phyloP scores from a whole-genome alignment of 1,284 basidiomycete genomes.

The Ustilago trichophora region DNA sequence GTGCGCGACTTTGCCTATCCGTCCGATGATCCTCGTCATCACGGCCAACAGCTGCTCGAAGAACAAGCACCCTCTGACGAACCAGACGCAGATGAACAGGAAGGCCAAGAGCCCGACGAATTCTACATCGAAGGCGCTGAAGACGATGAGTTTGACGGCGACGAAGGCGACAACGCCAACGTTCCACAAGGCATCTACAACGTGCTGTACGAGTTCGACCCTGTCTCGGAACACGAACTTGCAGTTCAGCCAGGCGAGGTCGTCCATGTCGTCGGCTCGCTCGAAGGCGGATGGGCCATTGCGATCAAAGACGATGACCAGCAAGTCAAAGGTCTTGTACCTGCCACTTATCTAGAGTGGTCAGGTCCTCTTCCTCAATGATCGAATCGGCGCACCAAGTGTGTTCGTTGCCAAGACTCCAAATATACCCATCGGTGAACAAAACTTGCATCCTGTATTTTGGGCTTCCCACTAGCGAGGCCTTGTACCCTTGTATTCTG shows the following conservation, averaged over 20 bases:
- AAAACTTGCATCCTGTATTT: no score
- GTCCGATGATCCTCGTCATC: constrained; percentile 40
- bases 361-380: constrained; percentile 20
- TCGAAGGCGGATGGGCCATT: constrained; percentile 57
- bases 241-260: constrained; percentile 35
- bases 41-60: constrained; percentile 15
- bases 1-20: constrained; percentile 54
- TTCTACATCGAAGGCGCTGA: constrained; percentile 39
- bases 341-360: constrained; percentile 49
- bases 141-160: constrained; percentile 45
- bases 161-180: constrained; percentile 28
- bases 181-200: constrained; percentile 45
- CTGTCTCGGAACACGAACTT: constrained; percentile 52
- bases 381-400: background rate
- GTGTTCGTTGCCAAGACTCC: background rate
- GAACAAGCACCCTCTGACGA: background rate
- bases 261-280: constrained; percentile 43
- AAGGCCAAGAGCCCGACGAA: constrained; percentile 22
- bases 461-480: no score
- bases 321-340: constrained; percentile 39
- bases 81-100: constrained; percentile 4
- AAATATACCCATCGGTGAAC: constrained; percentile 5
- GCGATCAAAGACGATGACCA: constrained; percentile 25
- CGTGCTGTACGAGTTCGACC: constrained; percentile 50
- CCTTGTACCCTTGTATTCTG: background rate